Percentiles rank a stretch among this genome's conserved stretches.
These are phyloP conservation scores for Hymenoscyphus albidus DNA, from an alignment of 2,329 filamentous ascomycete species.

Conservation along the genomic window DNA sequence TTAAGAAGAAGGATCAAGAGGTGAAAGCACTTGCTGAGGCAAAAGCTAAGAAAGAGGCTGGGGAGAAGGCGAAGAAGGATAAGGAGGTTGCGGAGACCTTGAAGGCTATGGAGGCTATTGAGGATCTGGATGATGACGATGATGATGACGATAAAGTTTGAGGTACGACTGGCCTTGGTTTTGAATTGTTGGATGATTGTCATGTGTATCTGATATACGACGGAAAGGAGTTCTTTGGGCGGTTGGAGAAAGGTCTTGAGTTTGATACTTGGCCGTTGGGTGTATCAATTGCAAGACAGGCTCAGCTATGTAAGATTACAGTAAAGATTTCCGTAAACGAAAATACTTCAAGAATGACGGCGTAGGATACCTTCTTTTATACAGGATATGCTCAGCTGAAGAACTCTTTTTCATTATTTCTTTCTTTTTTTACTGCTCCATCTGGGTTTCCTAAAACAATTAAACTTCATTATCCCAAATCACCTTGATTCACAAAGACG, in stretches of 20 bases:
- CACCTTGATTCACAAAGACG: too few relatives aligned
- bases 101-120: constrained; percentile 7
- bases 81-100: constrained; percentile 12
- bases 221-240: not conserved
- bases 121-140: constrained; percentile 22
- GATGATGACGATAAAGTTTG: not conserved
- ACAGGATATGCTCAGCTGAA: too few relatives aligned
- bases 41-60: not conserved
- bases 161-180: not conserved
- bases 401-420: too few relatives aligned
- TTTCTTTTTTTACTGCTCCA: too few relatives aligned
- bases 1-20: not conserved
- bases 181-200: not conserved
- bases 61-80: not conserved
- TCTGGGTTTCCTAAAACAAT: too few relatives aligned
- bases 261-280: not conserved
- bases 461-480: too few relatives aligned
- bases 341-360: not conserved
- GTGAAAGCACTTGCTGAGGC: not conserved
- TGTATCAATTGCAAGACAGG: not conserved
- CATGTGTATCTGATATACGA: not conserved
- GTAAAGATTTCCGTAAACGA: not conserved
- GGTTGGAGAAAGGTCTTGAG: not conserved
- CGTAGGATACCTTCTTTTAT: not conserved
- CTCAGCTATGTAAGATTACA: not conserved